Base-by-base conservation (phyloP, 2,329 filamentous ascomycete species). In the Alternaria dauci region DNA sequence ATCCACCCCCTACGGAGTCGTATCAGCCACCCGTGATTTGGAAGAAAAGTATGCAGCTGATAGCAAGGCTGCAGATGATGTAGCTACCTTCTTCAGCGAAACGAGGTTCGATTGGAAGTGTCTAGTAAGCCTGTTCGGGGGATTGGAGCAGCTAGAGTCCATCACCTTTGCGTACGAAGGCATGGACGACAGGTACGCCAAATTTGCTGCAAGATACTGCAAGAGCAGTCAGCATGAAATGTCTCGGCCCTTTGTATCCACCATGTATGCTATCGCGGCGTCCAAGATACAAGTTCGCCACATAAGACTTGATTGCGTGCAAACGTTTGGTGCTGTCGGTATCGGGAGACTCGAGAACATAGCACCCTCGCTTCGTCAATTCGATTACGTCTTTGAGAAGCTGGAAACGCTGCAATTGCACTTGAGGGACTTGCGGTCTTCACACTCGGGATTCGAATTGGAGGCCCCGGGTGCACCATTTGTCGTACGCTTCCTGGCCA, bases 401-500 rank as follows among this genome's bases (percentile, higher is more conserved):
- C 46, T 74, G 6, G 46, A 62, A 6, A 58, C 20, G 1, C 47
- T 76, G 26, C 47, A 67, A 8, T 54, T 76, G 11, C 66, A 70
- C n/a, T 58, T 76, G 14, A 62, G 74, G 11, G 74, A 76, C 44
- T 72, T 72, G 67, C 63, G 74, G n/a, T 46, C 55, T 16, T 66
- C 62, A 0, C 69, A 74, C 14, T 54, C 59, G 1, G 71, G 73
- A 0, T 75, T 76, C 25, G 66, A 69, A 38, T 62, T 71, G 8
- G 63, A 66, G 11, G 36, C 20, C 2, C 52, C 57, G 1, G 66
- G 63, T 18, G 55, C 65, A 2, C 69, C 74, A 1, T 75, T 76
- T 44, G 58, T 71, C 2, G 68, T 76, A 5, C 66, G 73, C 1
- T 74, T 76, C 32, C 63, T 76, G 0, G 62, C 68, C 1, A 75